These are phyloP conservation scores for Chlamydomonas eustigma DNA, from an alignment of 139 green algal genomes.

Conservation along the genomic window DNA sequence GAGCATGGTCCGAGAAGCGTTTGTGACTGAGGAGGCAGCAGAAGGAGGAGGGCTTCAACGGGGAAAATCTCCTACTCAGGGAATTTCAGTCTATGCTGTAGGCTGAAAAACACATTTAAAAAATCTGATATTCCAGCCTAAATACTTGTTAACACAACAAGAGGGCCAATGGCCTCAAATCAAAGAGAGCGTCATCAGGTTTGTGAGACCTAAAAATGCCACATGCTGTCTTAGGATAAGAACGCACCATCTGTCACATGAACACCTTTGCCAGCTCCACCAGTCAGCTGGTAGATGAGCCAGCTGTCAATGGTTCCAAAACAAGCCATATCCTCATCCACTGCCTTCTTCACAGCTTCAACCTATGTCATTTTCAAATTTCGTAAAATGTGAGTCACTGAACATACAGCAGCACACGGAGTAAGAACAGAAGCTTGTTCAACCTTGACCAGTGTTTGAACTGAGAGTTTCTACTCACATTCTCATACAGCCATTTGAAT, in stretches of 20 bases:
- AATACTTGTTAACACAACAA: too few species aligned
- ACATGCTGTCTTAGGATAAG: neutral
- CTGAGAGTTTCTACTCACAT: too few species aligned
- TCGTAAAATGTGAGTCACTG: too few species aligned
- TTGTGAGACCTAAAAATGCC: neutral
- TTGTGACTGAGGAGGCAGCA: conserved; percentile 60
- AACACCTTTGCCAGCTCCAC: conserved; percentile 42
- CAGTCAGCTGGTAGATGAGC: conserved; percentile 94
- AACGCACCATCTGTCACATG: conserved; percentile 81
- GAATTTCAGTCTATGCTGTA: too few species aligned
- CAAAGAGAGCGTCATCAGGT: neutral
- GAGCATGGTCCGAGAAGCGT: conserved; percentile 87
- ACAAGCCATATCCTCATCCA: conserved; percentile 34
- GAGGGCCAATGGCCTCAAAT: neutral
- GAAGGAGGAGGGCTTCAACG: neutral
- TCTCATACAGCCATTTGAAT: conserved; percentile 87
- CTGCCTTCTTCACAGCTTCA: conserved; percentile 13
- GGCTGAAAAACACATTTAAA: too few species aligned
- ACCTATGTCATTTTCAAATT: too few species aligned
- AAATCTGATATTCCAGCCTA: too few species aligned
- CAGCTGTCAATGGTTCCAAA: conserved; percentile 96
- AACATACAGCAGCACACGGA: too few species aligned
- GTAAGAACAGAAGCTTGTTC: too few species aligned
- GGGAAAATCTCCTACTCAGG: too few species aligned
- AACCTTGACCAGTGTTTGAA: too few species aligned